Base-by-base conservation (phyloP, 805 yeast genomes). In the Ogataea degrootiae region DNA sequence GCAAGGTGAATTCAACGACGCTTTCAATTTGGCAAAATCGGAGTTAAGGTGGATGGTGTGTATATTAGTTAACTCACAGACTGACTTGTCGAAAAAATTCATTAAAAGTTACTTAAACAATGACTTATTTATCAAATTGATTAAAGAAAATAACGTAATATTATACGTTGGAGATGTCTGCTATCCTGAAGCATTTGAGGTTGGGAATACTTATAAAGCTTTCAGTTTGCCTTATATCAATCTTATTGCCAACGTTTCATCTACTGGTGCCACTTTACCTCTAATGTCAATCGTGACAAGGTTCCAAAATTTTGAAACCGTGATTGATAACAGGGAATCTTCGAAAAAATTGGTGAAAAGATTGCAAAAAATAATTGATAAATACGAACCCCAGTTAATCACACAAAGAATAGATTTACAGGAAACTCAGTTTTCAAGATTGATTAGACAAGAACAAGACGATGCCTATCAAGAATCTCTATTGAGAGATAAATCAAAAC, bases 151-250 rank as follows among this genome's bases (percentile, higher is more conserved):
- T 37, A 72, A 83, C 41, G 48, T 78, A n/a, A 52, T 80, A 1
- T 69, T 84, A 1, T 86, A 84, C 73, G 75, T 85, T 37, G 87
- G 87, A 0, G 80, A 82, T 53, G 80, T 79, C 22, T 65, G 72
- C 15, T 80, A 80, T 53, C 73, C 83, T 0, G 92, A 86, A 61
- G 77, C 86, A 3, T 80, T 78, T 69, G 81, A 81, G 48, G 75
- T 86, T 37, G 86, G 87, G 0, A 74, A 74, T 52, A 69, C 76
- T 36, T 70, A 84, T 51, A 72, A 70, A 35, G 74, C 78, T 2
- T 70, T 74, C 26, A 70, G 75, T 36, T 67, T 81, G 22, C 92
- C 94, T 1, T 79, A 73, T 49, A 65, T 79, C 15, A 72, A 69
- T 45, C 68, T 74, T 64, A 76, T 66, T 56, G 85, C 72, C 37